A percentile compares a stretch with the other conserved stretches of the same genome.
phyloP scores from a whole-genome alignment of 257 asterid species.

The Lithospermum erythrorhizon region DNA sequence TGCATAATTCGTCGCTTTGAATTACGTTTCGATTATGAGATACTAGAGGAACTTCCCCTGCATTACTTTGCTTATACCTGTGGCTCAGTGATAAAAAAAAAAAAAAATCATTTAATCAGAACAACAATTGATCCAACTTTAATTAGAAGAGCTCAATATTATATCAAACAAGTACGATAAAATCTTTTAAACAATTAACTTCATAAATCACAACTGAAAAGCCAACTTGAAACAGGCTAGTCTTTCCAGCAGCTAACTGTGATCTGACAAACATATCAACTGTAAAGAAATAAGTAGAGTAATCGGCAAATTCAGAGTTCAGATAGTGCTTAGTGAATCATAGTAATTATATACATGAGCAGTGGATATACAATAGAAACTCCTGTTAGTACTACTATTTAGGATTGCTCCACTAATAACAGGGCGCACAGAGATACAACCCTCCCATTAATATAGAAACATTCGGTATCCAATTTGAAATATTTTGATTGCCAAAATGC shows the following conservation, averaged over 20 bases:
- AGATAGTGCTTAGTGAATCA: neutral
- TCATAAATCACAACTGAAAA: too few relatives aligned
- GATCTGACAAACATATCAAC: neutral
- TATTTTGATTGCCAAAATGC: too few relatives aligned
- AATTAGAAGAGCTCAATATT: neutral
- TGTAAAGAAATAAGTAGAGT: neutral
- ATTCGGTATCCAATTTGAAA: too few relatives aligned
- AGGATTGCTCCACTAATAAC: too few relatives aligned
- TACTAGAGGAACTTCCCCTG: neutral
- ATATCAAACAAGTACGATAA: neutral
- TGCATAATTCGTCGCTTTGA: too few relatives aligned
- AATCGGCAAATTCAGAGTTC: too few relatives aligned
- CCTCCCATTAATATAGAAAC: too few relatives aligned
- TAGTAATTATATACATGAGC: neutral
- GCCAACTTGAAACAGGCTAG: neutral
- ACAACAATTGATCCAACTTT: neutral
- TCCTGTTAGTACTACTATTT: neutral
- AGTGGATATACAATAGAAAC: neutral
- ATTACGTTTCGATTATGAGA: neutral
- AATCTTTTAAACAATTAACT: too few relatives aligned
- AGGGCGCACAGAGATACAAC: too few relatives aligned
- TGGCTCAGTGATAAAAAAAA: neutral
- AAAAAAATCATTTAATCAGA: too few relatives aligned
- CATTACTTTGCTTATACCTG: neutral
- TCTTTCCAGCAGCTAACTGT: neutral